These are phyloP conservation scores for Cryphonectria japonica DNA, from an alignment of 2,329 filamentous ascomycete species.

Conservation along the genomic window DNA sequence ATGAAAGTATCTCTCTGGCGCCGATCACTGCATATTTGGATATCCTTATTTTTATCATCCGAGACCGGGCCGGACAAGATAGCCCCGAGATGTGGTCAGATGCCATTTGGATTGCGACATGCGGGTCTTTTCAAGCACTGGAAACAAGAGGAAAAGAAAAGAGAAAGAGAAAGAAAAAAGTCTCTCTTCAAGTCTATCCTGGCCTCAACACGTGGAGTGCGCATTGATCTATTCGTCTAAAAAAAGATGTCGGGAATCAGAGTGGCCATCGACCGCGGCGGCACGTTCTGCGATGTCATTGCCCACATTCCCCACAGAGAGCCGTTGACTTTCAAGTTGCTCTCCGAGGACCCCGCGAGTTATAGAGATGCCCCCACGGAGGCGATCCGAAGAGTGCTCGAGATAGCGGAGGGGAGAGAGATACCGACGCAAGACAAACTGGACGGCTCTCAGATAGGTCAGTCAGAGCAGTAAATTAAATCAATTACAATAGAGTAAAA, in stretches of 20 bases:
- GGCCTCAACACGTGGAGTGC: neutral
- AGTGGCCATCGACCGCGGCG: slow-evolving; percentile 60
- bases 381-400: slow-evolving; percentile 69
- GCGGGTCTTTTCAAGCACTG: too few relatives aligned
- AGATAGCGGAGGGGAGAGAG: slow-evolving; percentile 60
- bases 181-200: neutral
- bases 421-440: slow-evolving; percentile 50
- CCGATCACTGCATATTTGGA: slow-evolving; percentile 3
- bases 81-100: slow-evolving; percentile 3
- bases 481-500: too few relatives aligned
- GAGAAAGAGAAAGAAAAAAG: neutral
- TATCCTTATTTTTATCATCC: neutral
- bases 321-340: slow-evolving; percentile 72
- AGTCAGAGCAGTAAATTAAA: neutral
- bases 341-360: slow-evolving; percentile 73
- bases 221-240: neutral
- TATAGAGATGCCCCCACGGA: slow-evolving; percentile 74
- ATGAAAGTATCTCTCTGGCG: neutral
- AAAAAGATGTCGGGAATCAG: slow-evolving; percentile 32
- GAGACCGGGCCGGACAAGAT: slow-evolving; percentile 12
- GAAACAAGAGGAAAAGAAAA: neutral
- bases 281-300: slow-evolving; percentile 76
- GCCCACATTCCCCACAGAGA: slow-evolving; percentile 67
- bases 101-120: neutral
- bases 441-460: slow-evolving; percentile 40